Evolutionary conservation across 495 filamentous ascomycete genomes (phyloP).

Genomic region (Friedmanniomyces simplex): DNA sequence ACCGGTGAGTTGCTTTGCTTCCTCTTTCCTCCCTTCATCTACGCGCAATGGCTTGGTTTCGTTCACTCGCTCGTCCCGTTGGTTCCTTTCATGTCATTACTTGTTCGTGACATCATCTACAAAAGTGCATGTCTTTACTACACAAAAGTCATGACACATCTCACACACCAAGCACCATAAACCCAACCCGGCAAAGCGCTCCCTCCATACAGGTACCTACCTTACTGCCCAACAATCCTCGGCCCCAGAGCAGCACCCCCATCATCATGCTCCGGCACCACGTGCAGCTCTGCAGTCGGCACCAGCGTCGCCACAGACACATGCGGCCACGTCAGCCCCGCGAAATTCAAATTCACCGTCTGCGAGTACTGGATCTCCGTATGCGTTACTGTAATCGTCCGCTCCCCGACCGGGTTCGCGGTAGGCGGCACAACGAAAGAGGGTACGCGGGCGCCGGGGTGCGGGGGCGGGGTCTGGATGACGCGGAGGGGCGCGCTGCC

Average conservation of each 20-base stretch:
- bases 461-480: neutral
- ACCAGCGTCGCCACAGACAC: conserved; percentile 26
- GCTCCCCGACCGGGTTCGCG: conserved; percentile 17
- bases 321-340: conserved; percentile 28
- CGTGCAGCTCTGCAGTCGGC: conserved; percentile 3
- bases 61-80: too few species aligned
- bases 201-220: too few species aligned
- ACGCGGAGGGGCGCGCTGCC: conserved; percentile 2
- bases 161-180: too few species aligned
- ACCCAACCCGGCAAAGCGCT: too few species aligned
- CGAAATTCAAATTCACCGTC: conserved; percentile 26
- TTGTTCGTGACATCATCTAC: too few species aligned
- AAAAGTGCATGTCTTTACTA: too few species aligned
- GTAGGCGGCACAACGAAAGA: conserved; percentile 18
- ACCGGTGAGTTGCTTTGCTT: too few species aligned
- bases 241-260: neutral
- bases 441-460: conserved; percentile 14
- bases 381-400: conserved; percentile 15
- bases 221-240: too few species aligned
- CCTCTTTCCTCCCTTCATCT: too few species aligned
- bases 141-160: too few species aligned
- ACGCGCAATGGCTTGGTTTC: too few species aligned
- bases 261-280: neutral
- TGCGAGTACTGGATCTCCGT: conserved; percentile 32
- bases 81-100: too few species aligned